phyloP scores from a whole-genome alignment of 2,329 filamentous ascomycete species.

The Xylaria sp. region DNA sequence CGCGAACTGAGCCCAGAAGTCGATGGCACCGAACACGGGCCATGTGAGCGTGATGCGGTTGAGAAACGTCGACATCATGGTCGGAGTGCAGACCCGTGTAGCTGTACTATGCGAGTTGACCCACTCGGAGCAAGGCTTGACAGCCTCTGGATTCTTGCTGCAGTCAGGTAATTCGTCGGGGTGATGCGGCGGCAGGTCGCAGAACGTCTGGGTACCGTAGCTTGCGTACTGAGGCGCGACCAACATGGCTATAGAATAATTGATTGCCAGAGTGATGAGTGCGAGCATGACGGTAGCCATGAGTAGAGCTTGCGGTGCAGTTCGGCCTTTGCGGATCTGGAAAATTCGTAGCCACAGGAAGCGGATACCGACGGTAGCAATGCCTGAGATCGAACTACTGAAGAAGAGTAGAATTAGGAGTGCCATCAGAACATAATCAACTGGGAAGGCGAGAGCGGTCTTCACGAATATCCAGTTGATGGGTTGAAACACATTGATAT shows the following conservation, averaged over 20 bases:
- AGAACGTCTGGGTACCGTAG: slow-evolving; percentile 95
- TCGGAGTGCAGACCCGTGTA: slow-evolving; percentile 86
- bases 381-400: slow-evolving; percentile 84
- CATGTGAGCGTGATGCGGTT: slow-evolving; percentile 94
- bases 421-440: slow-evolving; percentile 92
- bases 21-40: slow-evolving; percentile 91
- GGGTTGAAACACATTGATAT: slow-evolving; percentile 92
- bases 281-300: slow-evolving; percentile 92
- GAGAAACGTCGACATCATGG: slow-evolving; percentile 89
- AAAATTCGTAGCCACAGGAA: slow-evolving; percentile 97
- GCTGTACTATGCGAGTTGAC: slow-evolving; percentile 73
- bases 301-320: slow-evolving; percentile 89
- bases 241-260: slow-evolving; percentile 92
- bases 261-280: slow-evolving; percentile 88
- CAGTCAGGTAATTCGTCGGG: slow-evolving; percentile 80
- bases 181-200: slow-evolving; percentile 73
- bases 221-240: slow-evolving; percentile 96
- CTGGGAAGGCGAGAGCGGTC: slow-evolving; percentile 84
- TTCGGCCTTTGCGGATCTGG: slow-evolving; percentile 87
- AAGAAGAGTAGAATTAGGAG: slow-evolving; percentile 89
- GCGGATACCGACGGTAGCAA: slow-evolving; percentile 88
- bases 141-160: slow-evolving; percentile 72
- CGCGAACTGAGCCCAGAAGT: slow-evolving; percentile 95
- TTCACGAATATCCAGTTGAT: slow-evolving; percentile 90
- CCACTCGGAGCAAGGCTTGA: slow-evolving; percentile 84